Evolutionary conservation across 257 asterid genomes (phyloP).

Genomic region (Ehretia macrophylla): DNA sequence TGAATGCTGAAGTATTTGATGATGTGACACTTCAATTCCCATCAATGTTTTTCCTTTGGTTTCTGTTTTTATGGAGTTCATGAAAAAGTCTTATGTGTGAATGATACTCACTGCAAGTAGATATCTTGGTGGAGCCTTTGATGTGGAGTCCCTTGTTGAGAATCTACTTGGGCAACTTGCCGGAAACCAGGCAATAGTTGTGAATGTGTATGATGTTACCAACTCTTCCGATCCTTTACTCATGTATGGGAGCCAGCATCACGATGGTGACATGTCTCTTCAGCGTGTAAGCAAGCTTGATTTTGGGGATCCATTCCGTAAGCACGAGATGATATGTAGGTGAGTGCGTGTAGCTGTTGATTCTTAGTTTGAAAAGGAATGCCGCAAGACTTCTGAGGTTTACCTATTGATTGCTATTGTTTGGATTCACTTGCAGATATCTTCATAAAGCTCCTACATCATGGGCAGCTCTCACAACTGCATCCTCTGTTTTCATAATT

Average conservation of each 20-base stretch:
- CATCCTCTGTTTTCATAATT: constrained; percentile 52
- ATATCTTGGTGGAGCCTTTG: constrained; percentile 94
- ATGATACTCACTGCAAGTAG: constrained; percentile 26
- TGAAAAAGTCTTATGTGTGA: neutral
- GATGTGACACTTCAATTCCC: neutral
- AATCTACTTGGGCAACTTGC: constrained; percentile 91
- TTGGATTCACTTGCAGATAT: constrained; percentile 43
- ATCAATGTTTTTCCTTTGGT: neutral
- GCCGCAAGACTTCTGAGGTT: neutral
- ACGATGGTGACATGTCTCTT: constrained; percentile 57
- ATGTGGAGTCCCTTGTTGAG: constrained; percentile 87
- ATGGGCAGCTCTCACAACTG: constrained; percentile 51
- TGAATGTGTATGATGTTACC: constrained; percentile 75
- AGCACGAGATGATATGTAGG: constrained; percentile 94
- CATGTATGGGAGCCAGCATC: constrained; percentile 66
- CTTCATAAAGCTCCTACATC: constrained; percentile 72
- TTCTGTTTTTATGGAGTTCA: neutral
- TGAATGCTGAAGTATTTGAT: neutral
- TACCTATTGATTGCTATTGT: constrained; percentile 5
- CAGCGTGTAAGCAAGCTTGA: constrained; percentile 68
- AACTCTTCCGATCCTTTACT: constrained; percentile 69
- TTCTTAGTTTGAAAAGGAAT: neutral
- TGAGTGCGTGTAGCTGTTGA: constrained; percentile 19
- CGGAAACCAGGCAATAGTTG: constrained; percentile 70
- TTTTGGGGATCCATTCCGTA: constrained; percentile 87